Base-by-base conservation (phyloP, 2,329 filamentous ascomycete species). In the Cladorrhinum sp. region DNA sequence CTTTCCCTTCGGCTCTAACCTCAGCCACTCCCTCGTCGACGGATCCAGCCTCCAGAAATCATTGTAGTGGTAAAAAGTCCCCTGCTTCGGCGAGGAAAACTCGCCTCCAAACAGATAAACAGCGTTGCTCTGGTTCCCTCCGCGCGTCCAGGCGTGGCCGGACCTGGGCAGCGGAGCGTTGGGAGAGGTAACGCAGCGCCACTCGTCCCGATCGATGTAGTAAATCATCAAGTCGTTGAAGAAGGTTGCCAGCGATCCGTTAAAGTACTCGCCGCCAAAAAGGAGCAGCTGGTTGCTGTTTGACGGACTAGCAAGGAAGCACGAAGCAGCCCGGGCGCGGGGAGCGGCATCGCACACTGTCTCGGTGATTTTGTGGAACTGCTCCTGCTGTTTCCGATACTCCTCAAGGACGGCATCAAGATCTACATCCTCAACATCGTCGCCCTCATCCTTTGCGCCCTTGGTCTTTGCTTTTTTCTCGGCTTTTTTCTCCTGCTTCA, bases 31-130 rank as follows among this genome's bases (percentile, higher is more conserved):
- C 68, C 92, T 83, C 7, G 85, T 87, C 8, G 82, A 83, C 0
- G 93, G 90, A 71, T 98, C 93, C 49, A 98, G 83, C 54, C 89
- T 84, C 93, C 95, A 99, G 74, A 99, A 98, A 77, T 98, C 95
- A 70, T 96, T 96, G 78, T 99, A 99, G 76, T 99, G 95, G 74
- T 99, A 97, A 71, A 99, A 99, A 0, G 93, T 98, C 3, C 95
- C 95, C 76, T 98, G 95, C 73, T 97, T 98, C 1, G 95, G 95
- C 25, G 89, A 93, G 60, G 91, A 96, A 74, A 99, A 99, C 76
- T 99, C 95, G 63, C 93, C 95, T 65, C 95, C 95, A 71, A 98
- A 98, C 16, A 99, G 78, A 73, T 96, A 99, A 56, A 98, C 85
- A 32, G 90, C 87, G 64, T 89, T 90, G 16, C 88, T 85, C 62